Evolutionary conservation across 108 stramenopile genomes (phyloP), one percentile per base, ranked within the genome.

Genomic region (Fragilariopsis cylindrus): DNA sequence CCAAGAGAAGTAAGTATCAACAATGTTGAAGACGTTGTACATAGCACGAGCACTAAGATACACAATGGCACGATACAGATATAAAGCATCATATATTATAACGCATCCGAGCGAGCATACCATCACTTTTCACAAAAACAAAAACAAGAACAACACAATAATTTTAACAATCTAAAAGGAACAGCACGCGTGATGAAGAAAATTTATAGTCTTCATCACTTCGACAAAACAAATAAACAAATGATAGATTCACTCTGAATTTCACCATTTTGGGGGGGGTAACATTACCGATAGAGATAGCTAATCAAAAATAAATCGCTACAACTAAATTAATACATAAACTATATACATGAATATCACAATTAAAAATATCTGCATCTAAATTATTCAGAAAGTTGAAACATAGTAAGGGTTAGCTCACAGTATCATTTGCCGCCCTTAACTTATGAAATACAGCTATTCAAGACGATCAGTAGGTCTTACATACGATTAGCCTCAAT

Each of bases 201-300:
- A 13, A 13, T 52, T 52, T 52, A 30, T 30, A 30, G 30, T 30
- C 30, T 30, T 30, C 30, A 30, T 30, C 30, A 30, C 50, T 6
- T 63, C 62, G 40, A 9, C 43, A 12, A 5, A n/a, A 9, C n/a
- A 41, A 43, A 9, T 3, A 43, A 44, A 63, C 11, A 41, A 63
- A 8, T 63, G 43, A 8, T 63, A 41, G 40, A 63, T 63, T 63
- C 62, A 63, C 62, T 41, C 62, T 63, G 62, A 63, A 63, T 63
- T 63, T 43, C 4, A 60, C 41, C 9, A 63, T 4, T n/a, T 43
- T 63, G 2, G 62, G 62, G 62, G 13, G 40, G 45, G 19, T n/a
- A 63, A 41, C 5, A 30, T 30, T 30, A 30, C 42, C 13, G 45
- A 7, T 5, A 63, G 43, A 63, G 62, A 63, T 0, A 45, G 62